Evolutionary conservation across 176 grass and related monocot species (phyloP), one percentile per base, ranked within the genome.

Genomic region (Eleusine indica): DNA sequence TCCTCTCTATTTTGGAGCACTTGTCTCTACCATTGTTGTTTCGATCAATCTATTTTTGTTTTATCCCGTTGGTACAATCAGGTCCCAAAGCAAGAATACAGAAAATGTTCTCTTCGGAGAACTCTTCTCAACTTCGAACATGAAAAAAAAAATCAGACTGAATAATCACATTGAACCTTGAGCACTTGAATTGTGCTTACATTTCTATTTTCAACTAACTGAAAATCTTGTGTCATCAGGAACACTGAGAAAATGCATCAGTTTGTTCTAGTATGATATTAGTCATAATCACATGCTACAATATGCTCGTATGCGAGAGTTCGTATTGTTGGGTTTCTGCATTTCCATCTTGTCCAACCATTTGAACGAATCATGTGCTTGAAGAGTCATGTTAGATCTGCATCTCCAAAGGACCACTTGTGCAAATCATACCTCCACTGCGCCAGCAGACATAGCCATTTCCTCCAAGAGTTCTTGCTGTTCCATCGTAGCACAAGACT

Each of bases 391-490:
- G 64, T 58, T 38, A 64, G 25, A 39, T 25, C 25, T 25, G 25
- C 6, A 21, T 25, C 25, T 65, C 25, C 72, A 65, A 62, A 9
- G 0, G 15, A 25, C 35, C 18, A 71, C 18, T 57, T n/a, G 1
- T 16, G 9, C 48, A 56, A 25, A 61, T 85, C 74, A 82, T 65
- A 74, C 48, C 49, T 88, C 83, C 14, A 32, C 53, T 17, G 41
- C 69, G 8, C 80, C 73, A 62, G 89, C 56, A 62, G 92, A 94
- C 22, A 75, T 62, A 42, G 90, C 90, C 82, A 98, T 62, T 86
- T 98, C 95, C 82, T 98, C 92, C 88, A 98, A 66, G 38, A 94
- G 92, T 88, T 98, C 95, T 82, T 90, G 92, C 73, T 98, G 88
- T 87, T 98, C 95, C 92, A 95, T 14, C 5, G 92, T 70, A 41